Base-by-base conservation (phyloP, 495 filamentous ascomycete genomes). In the Aspergillus mulundensis region DNA sequence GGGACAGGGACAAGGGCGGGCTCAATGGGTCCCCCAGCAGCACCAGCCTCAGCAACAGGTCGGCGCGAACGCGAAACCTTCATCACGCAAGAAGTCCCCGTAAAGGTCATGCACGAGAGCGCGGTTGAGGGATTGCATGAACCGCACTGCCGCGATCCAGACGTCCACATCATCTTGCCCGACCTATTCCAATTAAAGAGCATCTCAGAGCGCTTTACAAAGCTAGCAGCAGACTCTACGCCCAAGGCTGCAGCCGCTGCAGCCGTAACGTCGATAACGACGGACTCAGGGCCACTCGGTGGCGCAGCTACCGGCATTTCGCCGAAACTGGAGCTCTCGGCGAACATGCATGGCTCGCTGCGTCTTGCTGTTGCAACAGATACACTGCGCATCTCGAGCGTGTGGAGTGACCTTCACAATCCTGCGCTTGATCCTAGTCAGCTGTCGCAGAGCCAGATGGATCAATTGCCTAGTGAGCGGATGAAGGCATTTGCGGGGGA, bases 1-100 rank as follows among this genome's bases (percentile, higher is more conserved):
- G 50, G 18, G n/a, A 44, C 7, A 36, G 20, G 15, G 12, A 5
- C 12, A 12, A 30, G 47, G 1, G 16, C 5, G 38, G 46, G 25
- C 18, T 11, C 14, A 38, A 14, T 14, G 16, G 46, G 48, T 8
- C 24, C 30, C 15, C 15, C n/a, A 38, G 48, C 15, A 32, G 24
- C 19, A 12, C 2, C 18, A 0, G 32, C 32, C 12, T 36, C 32
- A 36, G 32, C 34, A 25, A 43, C 53, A 28, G 62, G 59, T 0
- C 61, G 71, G 5, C 74, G 77, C 23, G 86, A 89, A 56, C 84
- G 86, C 60, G 90, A 96, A 67, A 93, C 90, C 34, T 77, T 90
- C 63, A 85, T 98, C 62, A 96, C 91, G n/a, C 95, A 98, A 65
- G 91, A 97, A 69, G 83, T 97, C 23, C 94, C 95, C n/a, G 84